A percentile compares a stretch with the other conserved stretches of the same genome.
These are phyloP conservation scores for Inosperma sp. DNA, from an alignment of 768 basidiomycete genomes.

Conservation along the genomic window DNA sequence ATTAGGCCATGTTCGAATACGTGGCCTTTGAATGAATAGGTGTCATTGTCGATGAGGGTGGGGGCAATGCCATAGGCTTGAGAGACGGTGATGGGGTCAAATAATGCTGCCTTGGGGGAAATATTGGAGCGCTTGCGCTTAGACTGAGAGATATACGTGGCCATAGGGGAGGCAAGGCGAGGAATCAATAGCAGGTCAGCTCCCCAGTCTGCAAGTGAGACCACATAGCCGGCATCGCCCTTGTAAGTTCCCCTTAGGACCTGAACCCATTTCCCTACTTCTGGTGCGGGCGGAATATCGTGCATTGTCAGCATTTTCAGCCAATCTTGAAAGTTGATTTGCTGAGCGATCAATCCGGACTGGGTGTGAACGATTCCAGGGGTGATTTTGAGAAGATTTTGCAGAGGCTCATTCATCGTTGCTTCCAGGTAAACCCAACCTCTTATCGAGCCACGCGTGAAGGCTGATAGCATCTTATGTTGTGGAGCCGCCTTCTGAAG, in stretches of 20 bases:
- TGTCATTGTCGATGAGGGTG: not conserved
- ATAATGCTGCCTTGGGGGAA: not conserved
- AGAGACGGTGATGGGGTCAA: slow-evolving; percentile 1
- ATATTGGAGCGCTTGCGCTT: not conserved
- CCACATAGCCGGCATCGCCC: slow-evolving; percentile 11
- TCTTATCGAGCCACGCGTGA: slow-evolving; percentile 6
- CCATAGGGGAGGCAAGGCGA: slow-evolving; percentile 2
- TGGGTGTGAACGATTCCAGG: too few species aligned
- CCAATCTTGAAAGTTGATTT: not conserved
- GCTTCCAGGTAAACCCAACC: slow-evolving; percentile 15
- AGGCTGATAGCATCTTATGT: slow-evolving; percentile 9
- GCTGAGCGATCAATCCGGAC: too few species aligned
- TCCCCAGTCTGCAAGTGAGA: not conserved
- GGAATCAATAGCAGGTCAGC: slow-evolving; percentile 9
- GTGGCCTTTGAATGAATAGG: not conserved
- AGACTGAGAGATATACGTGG: too few species aligned
- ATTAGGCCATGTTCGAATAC: slow-evolving; percentile 11
- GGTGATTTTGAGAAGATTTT: not conserved
- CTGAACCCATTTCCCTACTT: slow-evolving; percentile 9
- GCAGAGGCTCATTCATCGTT: slow-evolving; percentile 1
- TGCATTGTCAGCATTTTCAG: not conserved
- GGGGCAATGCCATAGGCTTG: not conserved
- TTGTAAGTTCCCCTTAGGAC: slow-evolving; percentile 12
- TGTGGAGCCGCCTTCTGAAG: not conserved
- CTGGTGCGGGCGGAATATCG: not conserved